Evolutionary conservation across 2,329 filamentous ascomycete genomes (phyloP), one percentile per base, ranked within the genome.

Genomic region (Fusarium sp.): DNA sequence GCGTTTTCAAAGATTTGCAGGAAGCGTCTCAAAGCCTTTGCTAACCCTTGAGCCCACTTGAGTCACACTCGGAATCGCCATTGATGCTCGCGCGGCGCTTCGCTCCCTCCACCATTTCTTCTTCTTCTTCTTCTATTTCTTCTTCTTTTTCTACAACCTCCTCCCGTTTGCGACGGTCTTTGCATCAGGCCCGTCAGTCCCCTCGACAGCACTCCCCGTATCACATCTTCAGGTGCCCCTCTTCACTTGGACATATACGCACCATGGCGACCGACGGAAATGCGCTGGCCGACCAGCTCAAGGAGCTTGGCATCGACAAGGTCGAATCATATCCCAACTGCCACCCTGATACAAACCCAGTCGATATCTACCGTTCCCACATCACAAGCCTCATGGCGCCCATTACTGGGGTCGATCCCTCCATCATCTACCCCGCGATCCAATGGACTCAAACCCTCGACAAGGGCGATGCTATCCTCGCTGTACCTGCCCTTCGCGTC

Each of bases 381-480:
- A 84, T 96, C 62, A 88, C 90, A 60, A 81, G 88, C 37, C 79
- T 91, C 44, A 78, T 96, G 36, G 79, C 85, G 31, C 79, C 85
- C 17, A 83, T 92, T 57, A 91, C 89, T 3, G 89, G 88, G 19
- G 88, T 92, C 25, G 88, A 91, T 54, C 74, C 82, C 31, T 79
- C 82, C 49, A 86, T 92, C 68, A 88, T 96, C 72, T 93, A 91
- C 77, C 85, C 86, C 23, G 86, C 87, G 33, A 79, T 96, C 37
- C 85, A 90, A 78, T 94, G 91, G 90, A 94, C 92, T 6, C 81
- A 86, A 61, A 86, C 88, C 33, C 81, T 93, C 19, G 92, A 95
- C 65, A 92, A 93, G 79, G 92, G 92, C 43, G 92, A 96, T 76
- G 78, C 96, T 67, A 84, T 91, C 49, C 77, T 96, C 42, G 88